These are phyloP conservation scores for Flaveria ramosissima DNA, from an alignment of 129 eudicot genomes.

Conservation along the genomic window DNA sequence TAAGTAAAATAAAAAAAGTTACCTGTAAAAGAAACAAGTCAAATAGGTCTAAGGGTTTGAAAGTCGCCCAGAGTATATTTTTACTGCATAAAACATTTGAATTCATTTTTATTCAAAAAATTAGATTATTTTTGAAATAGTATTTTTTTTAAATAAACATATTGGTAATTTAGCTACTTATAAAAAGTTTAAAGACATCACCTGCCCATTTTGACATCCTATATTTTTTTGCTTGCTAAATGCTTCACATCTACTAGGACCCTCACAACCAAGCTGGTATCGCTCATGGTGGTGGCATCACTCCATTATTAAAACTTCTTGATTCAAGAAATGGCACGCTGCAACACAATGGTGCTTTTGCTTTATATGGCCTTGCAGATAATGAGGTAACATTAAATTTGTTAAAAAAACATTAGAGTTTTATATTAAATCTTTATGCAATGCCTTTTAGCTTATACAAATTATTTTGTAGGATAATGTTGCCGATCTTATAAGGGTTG, in stretches of 20 bases:
- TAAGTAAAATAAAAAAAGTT: background rate
- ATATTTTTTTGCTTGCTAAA: constrained; percentile 21
- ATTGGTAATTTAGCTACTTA: background rate
- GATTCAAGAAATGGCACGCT: constrained; percentile 83
- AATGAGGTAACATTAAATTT: constrained; percentile 66
- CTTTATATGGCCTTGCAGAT: constrained; percentile 94
- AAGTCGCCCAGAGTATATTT: background rate
- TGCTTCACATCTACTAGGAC: constrained; percentile 52
- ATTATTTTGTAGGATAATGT: constrained; percentile 68
- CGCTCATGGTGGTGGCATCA: constrained; percentile 79
- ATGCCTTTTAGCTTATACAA: constrained; percentile 4
- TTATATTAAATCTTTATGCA: background rate
- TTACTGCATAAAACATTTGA: background rate
- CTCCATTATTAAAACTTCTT: constrained; percentile 78
- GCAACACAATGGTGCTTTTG: constrained; percentile 98
- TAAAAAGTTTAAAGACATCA: background rate
- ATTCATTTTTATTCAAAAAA: background rate
- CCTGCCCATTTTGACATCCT: background rate
- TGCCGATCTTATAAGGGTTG: constrained; percentile 71
- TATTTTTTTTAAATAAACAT: background rate
- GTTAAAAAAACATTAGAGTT: background rate
- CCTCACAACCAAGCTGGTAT: constrained; percentile 96
- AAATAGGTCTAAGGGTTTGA: background rate
- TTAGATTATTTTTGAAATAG: background rate
- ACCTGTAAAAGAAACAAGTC: background rate